Evolutionary conservation across 2,329 filamentous ascomycete species (phyloP).

Genomic region (Calonectria pteridis): DNA sequence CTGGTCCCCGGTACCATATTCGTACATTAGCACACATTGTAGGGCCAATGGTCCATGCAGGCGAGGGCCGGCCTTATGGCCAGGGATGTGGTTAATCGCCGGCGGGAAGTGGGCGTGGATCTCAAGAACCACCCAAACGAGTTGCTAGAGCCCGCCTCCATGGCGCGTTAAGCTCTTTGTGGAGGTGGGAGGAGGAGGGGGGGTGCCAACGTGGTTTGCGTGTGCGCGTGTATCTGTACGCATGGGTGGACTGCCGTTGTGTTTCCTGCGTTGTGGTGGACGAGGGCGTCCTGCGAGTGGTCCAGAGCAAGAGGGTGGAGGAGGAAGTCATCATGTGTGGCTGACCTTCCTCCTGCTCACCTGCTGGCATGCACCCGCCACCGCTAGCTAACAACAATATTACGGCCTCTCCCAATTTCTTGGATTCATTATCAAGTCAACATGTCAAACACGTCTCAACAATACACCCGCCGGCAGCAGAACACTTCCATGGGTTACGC

Average conservation of each 20-base stretch:
- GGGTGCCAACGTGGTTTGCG: conserved; percentile 11
- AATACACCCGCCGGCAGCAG: neutral
- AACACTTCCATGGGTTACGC: neutral
- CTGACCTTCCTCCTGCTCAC: conserved; percentile 7
- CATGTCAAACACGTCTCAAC: neutral
- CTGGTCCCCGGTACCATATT: neutral
- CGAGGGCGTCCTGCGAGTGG: conserved; percentile 8
- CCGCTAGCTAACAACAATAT: neutral
- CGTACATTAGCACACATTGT: neutral
- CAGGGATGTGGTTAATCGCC: conserved; percentile 37
- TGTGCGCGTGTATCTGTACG: neutral
- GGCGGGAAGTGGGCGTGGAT: conserved; percentile 45
- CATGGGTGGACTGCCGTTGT: neutral
- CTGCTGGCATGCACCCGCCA: neutral
- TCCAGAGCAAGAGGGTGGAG: neutral
- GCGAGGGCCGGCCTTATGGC: conserved; percentile 14
- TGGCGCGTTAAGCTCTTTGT: conserved; percentile 23
- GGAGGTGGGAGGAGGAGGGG: conserved; percentile 18
- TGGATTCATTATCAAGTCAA: neutral
- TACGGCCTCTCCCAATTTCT: neutral
- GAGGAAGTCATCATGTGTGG: conserved; percentile 12
- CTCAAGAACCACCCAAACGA: conserved; percentile 33
- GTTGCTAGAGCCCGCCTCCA: conserved; percentile 25
- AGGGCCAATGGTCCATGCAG: conserved; percentile 18
- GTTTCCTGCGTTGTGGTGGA: neutral